Conservation (phyloP, 2,329 filamentous ascomycete genomes). For the Ascochyta viciae-villosae region DNA sequence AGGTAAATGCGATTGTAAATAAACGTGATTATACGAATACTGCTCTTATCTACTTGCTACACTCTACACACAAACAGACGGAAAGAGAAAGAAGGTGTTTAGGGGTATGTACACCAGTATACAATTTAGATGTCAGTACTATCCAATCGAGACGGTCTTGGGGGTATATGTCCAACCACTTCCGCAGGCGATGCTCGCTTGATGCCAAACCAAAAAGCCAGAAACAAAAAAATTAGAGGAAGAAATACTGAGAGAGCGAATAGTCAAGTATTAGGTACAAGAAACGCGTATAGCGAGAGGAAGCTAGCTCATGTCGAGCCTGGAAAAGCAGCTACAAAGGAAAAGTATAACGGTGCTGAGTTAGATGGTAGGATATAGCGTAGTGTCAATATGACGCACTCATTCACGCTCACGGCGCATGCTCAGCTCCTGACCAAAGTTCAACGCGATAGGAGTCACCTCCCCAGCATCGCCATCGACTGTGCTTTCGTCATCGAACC, state of each 20-base stretch:
- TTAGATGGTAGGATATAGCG: background rate
- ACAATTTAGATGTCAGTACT: conserved; percentile 21
- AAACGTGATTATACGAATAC: no score
- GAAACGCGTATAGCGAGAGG: conserved; percentile 8
- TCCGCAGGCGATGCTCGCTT: conserved; percentile 18
- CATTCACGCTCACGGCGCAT: conserved; percentile 15
- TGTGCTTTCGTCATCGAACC: conserved; percentile 59
- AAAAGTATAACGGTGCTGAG: background rate
- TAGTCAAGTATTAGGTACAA: conserved; percentile 28
- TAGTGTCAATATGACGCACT: background rate
- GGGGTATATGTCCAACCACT: conserved; percentile 38
- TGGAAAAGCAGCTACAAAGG: conserved; percentile 14
- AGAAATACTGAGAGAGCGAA: background rate
- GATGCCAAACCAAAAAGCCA: conserved; percentile 7
- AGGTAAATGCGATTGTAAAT: no score
- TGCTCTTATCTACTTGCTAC: no score
- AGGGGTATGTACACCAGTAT: conserved; percentile 13
- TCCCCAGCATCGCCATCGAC: conserved; percentile 51
- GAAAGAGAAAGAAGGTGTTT: background rate
- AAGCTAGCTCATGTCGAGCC: conserved; percentile 14
- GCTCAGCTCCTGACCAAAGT: conserved; percentile 41
- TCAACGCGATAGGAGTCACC: conserved; percentile 43
- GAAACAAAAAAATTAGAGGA: conserved; percentile 4
- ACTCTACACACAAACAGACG: background rate
- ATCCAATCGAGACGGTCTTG: conserved; percentile 23